phyloP scores from a whole-genome alignment of 2,329 filamentous ascomycete genomes.

The Blastomyces emzantsi region DNA sequence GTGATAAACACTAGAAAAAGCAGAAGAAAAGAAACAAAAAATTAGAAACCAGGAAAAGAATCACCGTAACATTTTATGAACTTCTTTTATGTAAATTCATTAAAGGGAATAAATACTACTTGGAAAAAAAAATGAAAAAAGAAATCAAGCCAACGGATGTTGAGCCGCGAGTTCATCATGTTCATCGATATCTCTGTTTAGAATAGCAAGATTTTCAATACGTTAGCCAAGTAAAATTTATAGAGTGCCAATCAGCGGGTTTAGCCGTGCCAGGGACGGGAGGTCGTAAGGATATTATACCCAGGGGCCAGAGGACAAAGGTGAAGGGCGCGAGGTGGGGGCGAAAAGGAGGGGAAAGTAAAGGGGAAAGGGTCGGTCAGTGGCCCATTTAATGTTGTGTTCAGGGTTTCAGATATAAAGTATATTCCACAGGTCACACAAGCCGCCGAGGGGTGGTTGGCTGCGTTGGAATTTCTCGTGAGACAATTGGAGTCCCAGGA shows the following conservation, averaged over 20 bases:
- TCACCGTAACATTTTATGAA: not conserved
- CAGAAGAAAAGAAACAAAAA: not conserved
- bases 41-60: not conserved
- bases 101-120: not conserved
- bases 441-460: not conserved
- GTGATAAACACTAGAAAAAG: not conserved
- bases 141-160: slow-evolving; percentile 10
- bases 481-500: not conserved
- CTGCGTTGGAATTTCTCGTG: not conserved
- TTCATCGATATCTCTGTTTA: slow-evolving; percentile 68
- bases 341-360: not conserved
- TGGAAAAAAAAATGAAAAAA: not conserved
- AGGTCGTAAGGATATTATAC: not conserved
- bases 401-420: not conserved
- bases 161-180: slow-evolving; percentile 60
- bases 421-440: not conserved
- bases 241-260: not conserved
- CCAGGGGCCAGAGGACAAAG: not conserved
- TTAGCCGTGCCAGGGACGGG: not conserved
- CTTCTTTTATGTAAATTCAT: not conserved
- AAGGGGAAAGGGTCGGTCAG: not conserved
- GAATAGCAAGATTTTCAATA: slow-evolving; percentile 12
- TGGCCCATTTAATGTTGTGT: not conserved
- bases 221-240: not conserved
- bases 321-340: not conserved